A percentile compares a stretch with the other conserved stretches of the same genome.
Conservation (phyloP, 2,329 filamentous ascomycete species). For the Chrysosphaeria jannelii region DNA sequence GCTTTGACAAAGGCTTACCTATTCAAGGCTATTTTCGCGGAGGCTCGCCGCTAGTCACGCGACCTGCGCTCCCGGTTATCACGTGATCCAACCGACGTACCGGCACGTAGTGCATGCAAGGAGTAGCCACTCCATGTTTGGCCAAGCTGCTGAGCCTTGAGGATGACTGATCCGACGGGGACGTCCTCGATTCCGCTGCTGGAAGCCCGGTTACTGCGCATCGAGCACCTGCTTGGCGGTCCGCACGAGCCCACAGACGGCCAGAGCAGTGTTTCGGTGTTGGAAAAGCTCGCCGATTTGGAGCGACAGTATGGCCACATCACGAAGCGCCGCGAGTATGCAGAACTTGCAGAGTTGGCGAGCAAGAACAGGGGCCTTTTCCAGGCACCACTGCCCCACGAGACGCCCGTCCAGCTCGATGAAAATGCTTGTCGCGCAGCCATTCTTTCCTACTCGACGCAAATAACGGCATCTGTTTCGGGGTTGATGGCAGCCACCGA, state of each 20-base stretch:
- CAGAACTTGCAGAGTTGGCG: slow-evolving; percentile 29
- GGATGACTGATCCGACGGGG: no score
- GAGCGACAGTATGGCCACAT: slow-evolving; percentile 22
- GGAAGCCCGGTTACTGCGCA: slow-evolving; percentile 24
- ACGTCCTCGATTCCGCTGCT: no score
- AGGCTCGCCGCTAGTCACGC: not conserved
- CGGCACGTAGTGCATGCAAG: no score
- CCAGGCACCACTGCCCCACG: slow-evolving; percentile 14
- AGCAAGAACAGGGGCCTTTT: slow-evolving; percentile 23
- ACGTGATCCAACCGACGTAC: no score
- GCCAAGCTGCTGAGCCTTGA: no score
- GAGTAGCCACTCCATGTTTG: no score
- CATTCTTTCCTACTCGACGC: slow-evolving; percentile 23
- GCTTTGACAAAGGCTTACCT: no score
- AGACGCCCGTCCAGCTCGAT: slow-evolving; percentile 21
- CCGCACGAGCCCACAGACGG: slow-evolving; percentile 5
- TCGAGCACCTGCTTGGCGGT: slow-evolving; percentile 28
- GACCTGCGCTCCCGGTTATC: not conserved
- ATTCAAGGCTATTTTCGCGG: no score
- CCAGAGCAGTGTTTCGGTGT: slow-evolving; percentile 11
- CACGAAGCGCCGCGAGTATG: slow-evolving; percentile 22
- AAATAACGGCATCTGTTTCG: slow-evolving; percentile 24
- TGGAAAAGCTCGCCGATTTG: slow-evolving; percentile 16
- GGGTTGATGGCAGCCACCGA: slow-evolving; percentile 21
- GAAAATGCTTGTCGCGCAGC: slow-evolving; percentile 19